phyloP scores from a whole-genome alignment of 768 basidiomycete genomes.

The Coprinellus micaceus region DNA sequence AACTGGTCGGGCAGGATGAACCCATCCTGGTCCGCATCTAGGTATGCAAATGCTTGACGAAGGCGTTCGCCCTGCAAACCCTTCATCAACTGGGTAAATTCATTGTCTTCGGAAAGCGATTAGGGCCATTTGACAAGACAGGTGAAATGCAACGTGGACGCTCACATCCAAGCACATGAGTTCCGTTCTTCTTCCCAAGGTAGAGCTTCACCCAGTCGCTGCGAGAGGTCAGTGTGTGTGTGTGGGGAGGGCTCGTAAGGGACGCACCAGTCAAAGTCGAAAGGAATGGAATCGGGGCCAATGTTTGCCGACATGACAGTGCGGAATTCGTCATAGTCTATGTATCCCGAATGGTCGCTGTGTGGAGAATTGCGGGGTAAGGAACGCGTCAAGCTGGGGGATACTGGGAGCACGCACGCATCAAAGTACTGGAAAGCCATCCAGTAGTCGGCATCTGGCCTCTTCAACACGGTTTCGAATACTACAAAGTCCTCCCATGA shows the following conservation, averaged over 20 bases:
- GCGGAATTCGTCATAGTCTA: slow-evolving; percentile 94
- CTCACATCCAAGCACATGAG: slow-evolving; percentile 89
- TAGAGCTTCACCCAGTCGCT: slow-evolving; percentile 97
- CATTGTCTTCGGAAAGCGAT: slow-evolving; percentile 58
- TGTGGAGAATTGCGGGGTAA: slow-evolving; percentile 7
- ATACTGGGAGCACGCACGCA: slow-evolving; percentile 55
- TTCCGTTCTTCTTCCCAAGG: slow-evolving; percentile 87
- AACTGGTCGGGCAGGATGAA: slow-evolving; percentile 93
- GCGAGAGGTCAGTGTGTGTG: neutral
- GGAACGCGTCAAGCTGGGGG: neutral
- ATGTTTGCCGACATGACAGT: slow-evolving; percentile 81
- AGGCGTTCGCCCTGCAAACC: slow-evolving; percentile 96
- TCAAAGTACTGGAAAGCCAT: slow-evolving; percentile 97
- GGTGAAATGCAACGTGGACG: slow-evolving; percentile 13
- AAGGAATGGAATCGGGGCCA: slow-evolving; percentile 80
- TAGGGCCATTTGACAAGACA: slow-evolving; percentile 4
- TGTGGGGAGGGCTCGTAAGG: neutral
- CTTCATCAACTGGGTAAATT: slow-evolving; percentile 99
- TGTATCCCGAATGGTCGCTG: slow-evolving; percentile 88
- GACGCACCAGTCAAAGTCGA: slow-evolving; percentile 86
- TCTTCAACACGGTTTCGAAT: slow-evolving; percentile 89
- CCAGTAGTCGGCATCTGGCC: slow-evolving; percentile 95
- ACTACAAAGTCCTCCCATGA: slow-evolving; percentile 96
- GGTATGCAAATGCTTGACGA: slow-evolving; percentile 90
- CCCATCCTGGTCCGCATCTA: slow-evolving; percentile 88